phyloP scores from a whole-genome alignment of 2,329 filamentous ascomycete genomes.

The Colletotrichum gigasporum region DNA sequence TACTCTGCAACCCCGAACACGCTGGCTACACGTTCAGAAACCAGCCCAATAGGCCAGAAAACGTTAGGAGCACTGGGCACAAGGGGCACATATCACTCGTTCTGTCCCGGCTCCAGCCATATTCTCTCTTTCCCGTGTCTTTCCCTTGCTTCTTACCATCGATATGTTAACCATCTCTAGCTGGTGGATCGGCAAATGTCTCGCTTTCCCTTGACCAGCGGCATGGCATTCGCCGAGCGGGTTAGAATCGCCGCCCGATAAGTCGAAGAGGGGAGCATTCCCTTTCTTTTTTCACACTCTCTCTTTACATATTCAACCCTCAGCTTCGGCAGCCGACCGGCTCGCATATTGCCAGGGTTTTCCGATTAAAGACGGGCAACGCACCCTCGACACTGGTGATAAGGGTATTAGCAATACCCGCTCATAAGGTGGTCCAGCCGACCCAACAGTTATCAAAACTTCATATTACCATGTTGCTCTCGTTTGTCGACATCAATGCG shows the following conservation, averaged over 20 bases:
- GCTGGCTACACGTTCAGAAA: neutral
- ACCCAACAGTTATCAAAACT: neutral
- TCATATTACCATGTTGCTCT: neutral
- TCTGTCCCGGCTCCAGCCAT: neutral
- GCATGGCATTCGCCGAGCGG: neutral
- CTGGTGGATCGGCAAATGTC: conserved; percentile 5
- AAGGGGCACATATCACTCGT: conserved; percentile 1
- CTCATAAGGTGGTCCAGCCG: neutral
- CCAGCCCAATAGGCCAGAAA: neutral
- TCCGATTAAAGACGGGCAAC: neutral
- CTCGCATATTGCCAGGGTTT: neutral
- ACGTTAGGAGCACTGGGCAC: neutral
- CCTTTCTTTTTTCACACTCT: neutral
- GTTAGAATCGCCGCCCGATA: neutral
- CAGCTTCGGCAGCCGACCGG: neutral
- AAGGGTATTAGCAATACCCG: too few species aligned
- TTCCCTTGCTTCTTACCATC: conserved; percentile 24
- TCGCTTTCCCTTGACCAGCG: conserved; percentile 7
- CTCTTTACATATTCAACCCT: neutral
- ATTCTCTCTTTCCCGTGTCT: neutral
- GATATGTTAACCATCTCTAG: conserved; percentile 6
- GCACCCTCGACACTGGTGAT: neutral
- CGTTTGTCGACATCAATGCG: too few species aligned
- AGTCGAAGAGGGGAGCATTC: neutral
- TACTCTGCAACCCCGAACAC: neutral